Conservation (phyloP, 2,329 filamentous ascomycete genomes). For the Pseudopyricularia cyperi region DNA sequence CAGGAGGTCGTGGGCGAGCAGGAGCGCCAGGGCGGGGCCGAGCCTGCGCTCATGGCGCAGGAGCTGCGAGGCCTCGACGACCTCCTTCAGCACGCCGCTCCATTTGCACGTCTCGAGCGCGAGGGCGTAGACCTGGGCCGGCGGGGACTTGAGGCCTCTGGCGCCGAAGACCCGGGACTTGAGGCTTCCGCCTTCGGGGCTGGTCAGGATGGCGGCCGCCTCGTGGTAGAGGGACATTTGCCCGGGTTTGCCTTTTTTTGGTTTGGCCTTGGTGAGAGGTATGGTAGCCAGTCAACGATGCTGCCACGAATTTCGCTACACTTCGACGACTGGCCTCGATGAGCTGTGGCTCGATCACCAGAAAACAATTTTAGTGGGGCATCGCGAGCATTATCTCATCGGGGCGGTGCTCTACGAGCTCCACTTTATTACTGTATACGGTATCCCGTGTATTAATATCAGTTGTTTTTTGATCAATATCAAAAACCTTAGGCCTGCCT, state of each 20-base stretch:
- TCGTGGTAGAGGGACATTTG: constrained; percentile 92
- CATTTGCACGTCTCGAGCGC: constrained; percentile 83
- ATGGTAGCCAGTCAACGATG: neutral
- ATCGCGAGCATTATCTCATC: too few species aligned
- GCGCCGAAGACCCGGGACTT: constrained; percentile 74
- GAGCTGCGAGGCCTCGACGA: constrained; percentile 58
- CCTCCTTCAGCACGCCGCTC: constrained; percentile 73
- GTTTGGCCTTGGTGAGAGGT: neutral
- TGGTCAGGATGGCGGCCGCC: constrained; percentile 61
- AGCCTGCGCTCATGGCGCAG: constrained; percentile 61
- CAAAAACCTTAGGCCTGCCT: too few species aligned
- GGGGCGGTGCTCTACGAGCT: too few species aligned
- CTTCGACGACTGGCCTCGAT: too few species aligned
- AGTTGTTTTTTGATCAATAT: too few species aligned
- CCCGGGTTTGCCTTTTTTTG: neutral
- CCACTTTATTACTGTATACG: too few species aligned
- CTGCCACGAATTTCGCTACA: neutral
- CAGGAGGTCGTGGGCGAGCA: constrained; percentile 78
- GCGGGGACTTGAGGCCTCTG: constrained; percentile 61
- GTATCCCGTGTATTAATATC: too few species aligned
- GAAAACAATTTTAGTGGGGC: too few species aligned
- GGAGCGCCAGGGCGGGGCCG: constrained; percentile 63
- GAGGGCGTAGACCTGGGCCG: constrained; percentile 75
- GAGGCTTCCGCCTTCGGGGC: constrained; percentile 61
- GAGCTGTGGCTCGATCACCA: too few species aligned